Base-by-base conservation (phyloP, 106 monocot genomes). In the Phalaenopsis aphrodite region DNA sequence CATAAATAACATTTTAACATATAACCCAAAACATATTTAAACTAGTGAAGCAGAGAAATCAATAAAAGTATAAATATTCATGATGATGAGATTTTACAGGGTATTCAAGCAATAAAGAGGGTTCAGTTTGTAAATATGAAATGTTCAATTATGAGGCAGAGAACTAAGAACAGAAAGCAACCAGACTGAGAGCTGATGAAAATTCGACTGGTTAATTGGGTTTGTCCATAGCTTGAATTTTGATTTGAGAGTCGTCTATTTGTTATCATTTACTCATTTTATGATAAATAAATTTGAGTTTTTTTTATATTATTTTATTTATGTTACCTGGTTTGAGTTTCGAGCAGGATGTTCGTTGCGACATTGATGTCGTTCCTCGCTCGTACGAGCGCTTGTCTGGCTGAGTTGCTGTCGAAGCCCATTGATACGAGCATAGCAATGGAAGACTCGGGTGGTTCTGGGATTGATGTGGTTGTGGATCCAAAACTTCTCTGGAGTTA, bases 261-360 rank as follows among this genome's bases (percentile, higher is more conserved):
- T 39, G 38, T 69, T 5, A 2, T 69, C 69, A 14, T 19, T 4
- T 39, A 15, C 69, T 3, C 69, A 65, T 69, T 69, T 69, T 39
- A 2, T 69, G 69, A 14, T 69, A 11, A 69, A 39, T 38, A 69
- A 12, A 61, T 61, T n/a, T 39, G 69, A 69, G 68, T 14, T 69
- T 23, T 57, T 68, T 30, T n/a, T n/a, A n/a, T 30, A 30, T 30
- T 30, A 0, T 0, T 30, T 30, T 30, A 30, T 30, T 30, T 36
- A 12, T 4, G 36, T 69, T 21, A 69, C 7, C 4, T n/a, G 12
- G 69, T 39, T 8, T 90, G 88, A 55, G 90, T 82, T 88, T 92
- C 95, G 8, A 95, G 83, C 37, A 95, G 88, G 80, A 94, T 94
- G 75, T 92, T 88, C 75, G 95, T 92, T 55, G 92, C 95, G 8